Evolutionary conservation across 495 filamentous ascomycete genomes (phyloP).

Genomic region (Penicillium subrubescens): DNA sequence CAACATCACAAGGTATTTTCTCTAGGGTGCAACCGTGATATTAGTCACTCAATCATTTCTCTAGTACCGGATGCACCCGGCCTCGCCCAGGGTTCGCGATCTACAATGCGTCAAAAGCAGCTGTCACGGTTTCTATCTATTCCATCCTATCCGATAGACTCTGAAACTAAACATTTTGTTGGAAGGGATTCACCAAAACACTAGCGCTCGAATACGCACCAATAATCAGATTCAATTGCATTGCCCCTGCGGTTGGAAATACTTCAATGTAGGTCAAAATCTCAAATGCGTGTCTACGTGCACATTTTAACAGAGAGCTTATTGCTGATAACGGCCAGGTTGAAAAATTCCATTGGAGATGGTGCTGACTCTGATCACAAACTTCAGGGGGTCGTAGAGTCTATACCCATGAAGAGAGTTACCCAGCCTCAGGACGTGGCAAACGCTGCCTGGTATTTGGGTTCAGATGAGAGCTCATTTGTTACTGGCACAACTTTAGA

Average conservation of each 20-base stretch:
- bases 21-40: background rate
- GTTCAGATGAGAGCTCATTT: slow-evolving; percentile 11
- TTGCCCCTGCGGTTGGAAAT: slow-evolving; percentile 16
- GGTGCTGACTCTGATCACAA: background rate
- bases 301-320: background rate
- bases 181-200: slow-evolving; percentile 20
- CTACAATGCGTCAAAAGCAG: slow-evolving; percentile 45
- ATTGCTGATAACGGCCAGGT: background rate
- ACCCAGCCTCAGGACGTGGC: slow-evolving; percentile 17
- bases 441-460: slow-evolving; percentile 17
- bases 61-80: slow-evolving; percentile 12
- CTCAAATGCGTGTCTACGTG: background rate
- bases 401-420: slow-evolving; percentile 16
- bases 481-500: slow-evolving; percentile 17
- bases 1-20: slow-evolving; percentile 13
- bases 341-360: slow-evolving; percentile 4
- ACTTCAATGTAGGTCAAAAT: slow-evolving; percentile 11
- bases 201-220: slow-evolving; percentile 28
- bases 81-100: slow-evolving; percentile 9
- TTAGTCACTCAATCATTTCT: background rate
- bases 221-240: slow-evolving; percentile 15
- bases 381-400: slow-evolving; percentile 7
- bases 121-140: slow-evolving; percentile 32
- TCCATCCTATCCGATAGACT: background rate
- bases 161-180: background rate